Percentiles rank a stretch among this genome's conserved stretches.
Evolutionary conservation across 805 yeast genomes (phyloP).

Genomic region (Wickerhamomyces kurtzmanii): DNA sequence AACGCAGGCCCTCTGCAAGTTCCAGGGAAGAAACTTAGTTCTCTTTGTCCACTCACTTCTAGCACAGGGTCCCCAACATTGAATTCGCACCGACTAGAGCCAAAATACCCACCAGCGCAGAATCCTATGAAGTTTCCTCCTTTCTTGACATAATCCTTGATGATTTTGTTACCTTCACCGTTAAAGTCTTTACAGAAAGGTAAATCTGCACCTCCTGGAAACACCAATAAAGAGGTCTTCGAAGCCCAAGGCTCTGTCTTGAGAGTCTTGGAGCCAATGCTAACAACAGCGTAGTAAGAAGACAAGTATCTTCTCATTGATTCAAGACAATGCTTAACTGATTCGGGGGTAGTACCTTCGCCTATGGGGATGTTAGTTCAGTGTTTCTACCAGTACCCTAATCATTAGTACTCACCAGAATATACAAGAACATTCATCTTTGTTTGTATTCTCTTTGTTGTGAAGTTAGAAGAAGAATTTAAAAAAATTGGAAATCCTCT

Average conservation of each 20-base stretch:
- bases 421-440: constrained; percentile 71
- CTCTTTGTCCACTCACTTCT: constrained; percentile 85
- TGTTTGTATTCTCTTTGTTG: too few relatives aligned
- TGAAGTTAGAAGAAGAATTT: too few relatives aligned
- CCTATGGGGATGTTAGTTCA: constrained; percentile 20
- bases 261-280: constrained; percentile 54
- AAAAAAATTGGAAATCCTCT: background rate
- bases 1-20: constrained; percentile 72
- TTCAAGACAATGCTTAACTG: constrained; percentile 76
- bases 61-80: constrained; percentile 59
- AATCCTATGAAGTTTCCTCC: constrained; percentile 86
- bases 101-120: constrained; percentile 95
- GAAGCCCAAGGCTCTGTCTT: constrained; percentile 81
- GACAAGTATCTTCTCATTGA: constrained; percentile 66
- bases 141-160: constrained; percentile 50
- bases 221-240: constrained; percentile 68
- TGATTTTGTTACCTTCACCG: constrained; percentile 55
- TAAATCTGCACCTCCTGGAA: constrained; percentile 97
- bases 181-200: constrained; percentile 71
- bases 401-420: constrained; percentile 26
- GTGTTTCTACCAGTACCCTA: background rate
- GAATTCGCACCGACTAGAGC: constrained; percentile 67
- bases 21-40: constrained; percentile 77
- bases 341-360: constrained; percentile 81
- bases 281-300: constrained; percentile 80